These are phyloP conservation scores for Choricystis sp. DNA, from an alignment of 139 green algal genomes.

Conservation along the genomic window DNA sequence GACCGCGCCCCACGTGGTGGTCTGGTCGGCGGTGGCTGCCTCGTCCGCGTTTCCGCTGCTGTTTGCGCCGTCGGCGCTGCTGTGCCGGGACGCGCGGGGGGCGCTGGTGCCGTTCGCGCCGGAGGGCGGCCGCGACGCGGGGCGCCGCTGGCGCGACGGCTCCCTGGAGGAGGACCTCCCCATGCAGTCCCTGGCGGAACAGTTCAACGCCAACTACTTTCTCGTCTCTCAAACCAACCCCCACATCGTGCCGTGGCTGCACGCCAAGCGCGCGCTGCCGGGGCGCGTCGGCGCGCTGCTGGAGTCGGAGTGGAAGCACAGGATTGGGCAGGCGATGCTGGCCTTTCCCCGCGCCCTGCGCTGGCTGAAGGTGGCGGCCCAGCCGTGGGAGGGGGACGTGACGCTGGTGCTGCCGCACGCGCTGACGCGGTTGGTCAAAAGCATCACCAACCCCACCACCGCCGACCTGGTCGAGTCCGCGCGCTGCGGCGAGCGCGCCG, in stretches of 20 bases:
- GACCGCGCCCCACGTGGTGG: constrained; percentile 63
- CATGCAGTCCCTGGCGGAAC: constrained; percentile 56
- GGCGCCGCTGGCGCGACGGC: constrained; percentile 59
- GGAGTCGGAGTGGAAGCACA: constrained; percentile 77
- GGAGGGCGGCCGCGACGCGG: neutral
- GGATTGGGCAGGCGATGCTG: constrained; percentile 35
- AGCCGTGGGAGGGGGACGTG: constrained; percentile 86
- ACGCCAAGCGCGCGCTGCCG: constrained; percentile 50
- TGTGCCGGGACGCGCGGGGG: constrained; percentile 30
- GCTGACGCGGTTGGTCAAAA: constrained; percentile 46
- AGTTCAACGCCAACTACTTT: constrained; percentile 94
- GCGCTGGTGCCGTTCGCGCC: constrained; percentile 13
- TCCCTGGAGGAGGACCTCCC: constrained; percentile 64
- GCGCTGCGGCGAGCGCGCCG: constrained; percentile 46
- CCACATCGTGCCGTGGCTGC: constrained; percentile 72
- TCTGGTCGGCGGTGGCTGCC: constrained; percentile 76
- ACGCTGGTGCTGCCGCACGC: constrained; percentile 67
- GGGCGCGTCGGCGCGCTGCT: constrained; percentile 43
- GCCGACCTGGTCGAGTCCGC: constrained; percentile 11
- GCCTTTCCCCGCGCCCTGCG: constrained; percentile 9
- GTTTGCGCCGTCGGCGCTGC: constrained; percentile 50
- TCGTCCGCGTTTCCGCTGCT: constrained; percentile 57
- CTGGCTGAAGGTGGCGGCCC: constrained; percentile 57
- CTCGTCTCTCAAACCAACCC: constrained; percentile 79
- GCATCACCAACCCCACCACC: constrained; percentile 53